A percentile compares a stretch with the other conserved stretches of the same genome.
phyloP scores from a whole-genome alignment of 768 basidiomycete species.

The Boletales sp. region DNA sequence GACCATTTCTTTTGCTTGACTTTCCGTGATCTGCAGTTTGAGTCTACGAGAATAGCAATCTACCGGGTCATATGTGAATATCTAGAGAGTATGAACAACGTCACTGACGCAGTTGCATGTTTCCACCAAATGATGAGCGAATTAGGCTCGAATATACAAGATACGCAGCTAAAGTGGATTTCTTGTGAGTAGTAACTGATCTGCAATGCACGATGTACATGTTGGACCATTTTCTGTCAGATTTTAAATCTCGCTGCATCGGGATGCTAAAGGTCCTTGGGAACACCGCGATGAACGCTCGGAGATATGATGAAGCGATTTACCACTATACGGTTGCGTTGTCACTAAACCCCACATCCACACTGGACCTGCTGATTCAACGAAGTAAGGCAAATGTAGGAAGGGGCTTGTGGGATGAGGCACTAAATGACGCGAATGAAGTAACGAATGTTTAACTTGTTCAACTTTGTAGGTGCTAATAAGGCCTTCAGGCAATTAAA shows the following conservation, averaged over 20 bases:
- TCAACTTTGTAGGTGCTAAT: not conserved
- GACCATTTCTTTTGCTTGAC: not conserved
- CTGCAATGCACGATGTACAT: too few relatives aligned
- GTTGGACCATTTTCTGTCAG: not conserved
- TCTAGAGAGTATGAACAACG: not conserved
- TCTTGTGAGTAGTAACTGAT: not conserved
- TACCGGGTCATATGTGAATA: not conserved
- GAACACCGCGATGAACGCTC: not conserved
- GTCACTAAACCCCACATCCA: not conserved
- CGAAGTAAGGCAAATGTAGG: not conserved
- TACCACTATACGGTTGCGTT: not conserved
- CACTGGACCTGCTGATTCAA: not conserved
- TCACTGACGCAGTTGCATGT: not conserved
- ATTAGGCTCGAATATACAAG: not conserved
- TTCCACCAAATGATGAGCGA: not conserved
- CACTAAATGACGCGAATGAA: not conserved
- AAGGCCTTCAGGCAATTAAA: constrained; percentile 3
- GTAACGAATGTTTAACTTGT: not conserved
- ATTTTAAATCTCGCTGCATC: not conserved
- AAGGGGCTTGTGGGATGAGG: not conserved
- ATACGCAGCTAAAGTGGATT: not conserved
- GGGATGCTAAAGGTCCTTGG: not conserved
- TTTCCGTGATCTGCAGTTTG: not conserved
- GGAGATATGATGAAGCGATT: not conserved
- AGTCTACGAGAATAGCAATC: not conserved